Evolutionary conservation across 441 rosid genomes (phyloP).

Genomic region (Bruguiera hainesii): DNA sequence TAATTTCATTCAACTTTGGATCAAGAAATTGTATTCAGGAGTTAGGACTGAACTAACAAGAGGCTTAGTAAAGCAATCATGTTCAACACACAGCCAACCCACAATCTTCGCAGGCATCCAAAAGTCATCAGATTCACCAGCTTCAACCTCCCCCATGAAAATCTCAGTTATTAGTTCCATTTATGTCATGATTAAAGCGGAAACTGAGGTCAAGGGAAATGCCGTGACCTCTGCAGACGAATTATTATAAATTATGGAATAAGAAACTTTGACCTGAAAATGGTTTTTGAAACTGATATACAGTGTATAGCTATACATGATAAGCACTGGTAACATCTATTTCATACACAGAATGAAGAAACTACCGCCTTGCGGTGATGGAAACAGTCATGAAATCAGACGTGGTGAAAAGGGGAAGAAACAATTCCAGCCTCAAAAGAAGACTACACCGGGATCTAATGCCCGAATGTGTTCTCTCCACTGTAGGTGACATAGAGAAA

Average conservation of each 20-base stretch:
- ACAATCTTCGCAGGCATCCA: too few relatives aligned
- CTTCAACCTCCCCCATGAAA: neutral
- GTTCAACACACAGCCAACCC: too few relatives aligned
- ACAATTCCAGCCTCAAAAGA: slow-evolving; percentile 6
- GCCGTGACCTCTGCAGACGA: neutral
- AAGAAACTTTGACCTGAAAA: neutral
- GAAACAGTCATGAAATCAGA: neutral
- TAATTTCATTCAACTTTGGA: too few relatives aligned
- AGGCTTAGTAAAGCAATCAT: too few relatives aligned
- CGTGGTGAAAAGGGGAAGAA: slow-evolving; percentile 1
- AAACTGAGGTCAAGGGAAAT: neutral
- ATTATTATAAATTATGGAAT: neutral
- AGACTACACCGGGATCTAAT: slow-evolving; percentile 20
- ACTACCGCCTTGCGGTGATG: slow-evolving; percentile 10
- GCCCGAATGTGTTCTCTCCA: slow-evolving; percentile 71
- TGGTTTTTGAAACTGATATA: slow-evolving; percentile 19
- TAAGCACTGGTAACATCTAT: slow-evolving; percentile 13
- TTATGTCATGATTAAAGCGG: too few relatives aligned
- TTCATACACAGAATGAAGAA: slow-evolving; percentile 9
- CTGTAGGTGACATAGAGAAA: slow-evolving; percentile 72
- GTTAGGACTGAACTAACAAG: too few relatives aligned
- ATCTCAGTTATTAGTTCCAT: neutral
- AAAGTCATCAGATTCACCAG: too few relatives aligned
- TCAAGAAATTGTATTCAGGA: too few relatives aligned
- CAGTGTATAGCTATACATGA: slow-evolving; percentile 30